A percentile compares a stretch with the other conserved stretches of the same genome.
phyloP scores from a whole-genome alignment of 768 basidiomycete species.

The Pulveroboletus frians region DNA sequence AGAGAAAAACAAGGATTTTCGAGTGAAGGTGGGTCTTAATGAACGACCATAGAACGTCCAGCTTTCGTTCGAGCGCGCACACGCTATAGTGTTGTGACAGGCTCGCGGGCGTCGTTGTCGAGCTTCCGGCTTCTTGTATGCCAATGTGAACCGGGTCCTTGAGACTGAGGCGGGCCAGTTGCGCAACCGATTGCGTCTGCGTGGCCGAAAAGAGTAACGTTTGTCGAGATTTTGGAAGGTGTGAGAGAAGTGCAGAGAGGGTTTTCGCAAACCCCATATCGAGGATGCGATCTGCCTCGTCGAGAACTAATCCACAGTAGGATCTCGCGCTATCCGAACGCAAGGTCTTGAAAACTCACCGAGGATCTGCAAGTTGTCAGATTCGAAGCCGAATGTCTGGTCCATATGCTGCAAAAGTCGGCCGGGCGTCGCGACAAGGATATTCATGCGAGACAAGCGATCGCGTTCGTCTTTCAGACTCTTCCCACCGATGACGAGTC shows the following conservation, averaged over 20 bases:
- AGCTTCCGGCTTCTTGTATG: conserved; percentile 43
- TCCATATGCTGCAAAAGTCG: conserved; percentile 96
- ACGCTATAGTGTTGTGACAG: conserved; percentile 89
- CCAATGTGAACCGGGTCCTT: conserved; percentile 75
- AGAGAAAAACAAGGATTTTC: conserved; percentile 92
- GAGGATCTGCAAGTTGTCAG: conserved; percentile 84
- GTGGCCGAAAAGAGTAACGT: conserved; percentile 97
- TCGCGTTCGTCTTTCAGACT: conserved; percentile 90
- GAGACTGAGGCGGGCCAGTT: conserved; percentile 86
- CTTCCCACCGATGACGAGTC: conserved; percentile 94
- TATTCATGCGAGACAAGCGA: conserved; percentile 89
- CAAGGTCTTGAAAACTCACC: conserved; percentile 43
- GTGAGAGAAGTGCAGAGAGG: conserved; percentile 82
- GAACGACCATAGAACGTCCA: conserved; percentile 90
- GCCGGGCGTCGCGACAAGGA: conserved; percentile 96
- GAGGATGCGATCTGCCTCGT: conserved; percentile 94
- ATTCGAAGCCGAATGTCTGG: conserved; percentile 92
- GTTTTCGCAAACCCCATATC: conserved; percentile 95
- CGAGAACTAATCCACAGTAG: conserved; percentile 57
- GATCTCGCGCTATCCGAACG: not conserved
- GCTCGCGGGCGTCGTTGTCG: conserved; percentile 57
- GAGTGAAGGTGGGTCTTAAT: conserved; percentile 88
- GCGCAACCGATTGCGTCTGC: conserved; percentile 83
- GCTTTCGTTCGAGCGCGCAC: conserved; percentile 78
- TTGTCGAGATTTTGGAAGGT: conserved; percentile 88